These are phyloP conservation scores for Periconia sp. DNA, from an alignment of 2,329 filamentous ascomycete genomes.

Conservation along the genomic window DNA sequence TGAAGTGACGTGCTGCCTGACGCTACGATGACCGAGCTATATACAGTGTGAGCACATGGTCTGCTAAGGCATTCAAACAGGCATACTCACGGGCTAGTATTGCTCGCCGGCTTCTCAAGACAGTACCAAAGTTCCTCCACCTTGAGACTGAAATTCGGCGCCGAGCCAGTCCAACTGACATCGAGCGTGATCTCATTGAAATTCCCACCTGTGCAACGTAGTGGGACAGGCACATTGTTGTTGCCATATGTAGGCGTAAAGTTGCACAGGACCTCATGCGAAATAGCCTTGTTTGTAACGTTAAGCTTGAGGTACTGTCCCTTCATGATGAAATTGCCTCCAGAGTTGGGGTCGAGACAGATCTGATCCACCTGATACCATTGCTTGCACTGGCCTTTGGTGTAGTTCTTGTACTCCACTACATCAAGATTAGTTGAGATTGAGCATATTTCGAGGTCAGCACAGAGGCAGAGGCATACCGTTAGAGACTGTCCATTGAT, in stretches of 20 bases:
- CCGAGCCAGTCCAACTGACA: slow-evolving; percentile 13
- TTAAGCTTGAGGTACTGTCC: slow-evolving; percentile 15
- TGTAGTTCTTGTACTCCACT: slow-evolving; percentile 15
- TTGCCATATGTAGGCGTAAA: slow-evolving; percentile 8
- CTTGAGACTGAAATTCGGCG: slow-evolving; percentile 13
- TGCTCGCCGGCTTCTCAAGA: slow-evolving; percentile 13
- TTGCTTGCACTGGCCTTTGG: slow-evolving; percentile 14
- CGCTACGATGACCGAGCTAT: slow-evolving; percentile 11
- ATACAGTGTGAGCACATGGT: background rate
- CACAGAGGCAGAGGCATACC: slow-evolving; percentile 3
- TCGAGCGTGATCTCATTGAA: slow-evolving; percentile 20
- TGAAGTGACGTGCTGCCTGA: slow-evolving; percentile 9
- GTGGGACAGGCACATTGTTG: slow-evolving; percentile 3
- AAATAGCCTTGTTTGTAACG: slow-evolving; percentile 16
- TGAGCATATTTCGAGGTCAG: background rate
- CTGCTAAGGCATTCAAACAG: background rate
- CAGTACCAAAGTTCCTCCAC: slow-evolving; percentile 20
- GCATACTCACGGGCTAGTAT: slow-evolving; percentile 8
- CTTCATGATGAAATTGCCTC: slow-evolving; percentile 5
- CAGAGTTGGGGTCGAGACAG: slow-evolving; percentile 5
- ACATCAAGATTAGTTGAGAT: background rate
- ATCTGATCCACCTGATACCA: slow-evolving; percentile 11
- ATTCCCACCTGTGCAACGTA: slow-evolving; percentile 17
- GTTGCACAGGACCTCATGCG: slow-evolving; percentile 9
- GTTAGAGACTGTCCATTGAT: slow-evolving; percentile 12